Evolutionary conservation across 208 protist genomes (phyloP).

Genomic region (Phytomonas francai): DNA sequence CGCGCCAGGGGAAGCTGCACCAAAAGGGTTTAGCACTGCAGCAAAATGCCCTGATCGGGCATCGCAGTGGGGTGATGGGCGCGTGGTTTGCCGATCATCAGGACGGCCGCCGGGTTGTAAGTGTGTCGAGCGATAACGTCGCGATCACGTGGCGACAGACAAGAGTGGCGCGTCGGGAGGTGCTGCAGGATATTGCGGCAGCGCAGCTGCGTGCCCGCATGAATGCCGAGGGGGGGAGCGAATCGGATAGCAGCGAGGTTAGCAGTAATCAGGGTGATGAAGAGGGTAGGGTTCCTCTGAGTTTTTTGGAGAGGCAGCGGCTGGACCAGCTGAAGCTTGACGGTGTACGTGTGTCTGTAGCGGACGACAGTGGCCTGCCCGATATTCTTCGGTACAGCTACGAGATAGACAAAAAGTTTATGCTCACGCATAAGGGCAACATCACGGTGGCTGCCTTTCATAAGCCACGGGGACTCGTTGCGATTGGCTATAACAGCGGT

Average conservation of each 20-base stretch:
- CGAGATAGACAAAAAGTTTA: conserved; percentile 80
- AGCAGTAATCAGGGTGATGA: conserved; percentile 28
- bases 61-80: conserved; percentile 79
- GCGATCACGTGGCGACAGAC: conserved; percentile 70
- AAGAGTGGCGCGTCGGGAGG: conserved; percentile 57
- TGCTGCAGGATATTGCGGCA: conserved; percentile 74
- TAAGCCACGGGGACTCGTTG: conserved; percentile 59
- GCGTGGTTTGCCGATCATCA: conserved; percentile 59
- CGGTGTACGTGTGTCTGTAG: conserved; percentile 66
- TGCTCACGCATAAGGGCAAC: conserved; percentile 85
- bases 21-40: conserved; percentile 71
- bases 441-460: conserved; percentile 78
- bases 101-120: conserved; percentile 43
- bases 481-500: conserved; percentile 86
- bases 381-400: conserved; percentile 68
- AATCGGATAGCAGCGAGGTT: conserved; percentile 19
- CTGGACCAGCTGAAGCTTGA: conserved; percentile 69
- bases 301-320: conserved; percentile 72
- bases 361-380: conserved; percentile 64
- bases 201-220: conserved; percentile 52
- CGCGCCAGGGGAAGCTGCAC: conserved; percentile 62
- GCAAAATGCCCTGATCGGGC: conserved; percentile 76
- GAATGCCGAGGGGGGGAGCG: conserved; percentile 20
- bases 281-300: conserved; percentile 39
- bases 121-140: conserved; percentile 77